Evolutionary conservation across 179 eudicot species (phyloP), one percentile per base, ranked within the genome.

Genomic region (Heliamphora ciliata): DNA sequence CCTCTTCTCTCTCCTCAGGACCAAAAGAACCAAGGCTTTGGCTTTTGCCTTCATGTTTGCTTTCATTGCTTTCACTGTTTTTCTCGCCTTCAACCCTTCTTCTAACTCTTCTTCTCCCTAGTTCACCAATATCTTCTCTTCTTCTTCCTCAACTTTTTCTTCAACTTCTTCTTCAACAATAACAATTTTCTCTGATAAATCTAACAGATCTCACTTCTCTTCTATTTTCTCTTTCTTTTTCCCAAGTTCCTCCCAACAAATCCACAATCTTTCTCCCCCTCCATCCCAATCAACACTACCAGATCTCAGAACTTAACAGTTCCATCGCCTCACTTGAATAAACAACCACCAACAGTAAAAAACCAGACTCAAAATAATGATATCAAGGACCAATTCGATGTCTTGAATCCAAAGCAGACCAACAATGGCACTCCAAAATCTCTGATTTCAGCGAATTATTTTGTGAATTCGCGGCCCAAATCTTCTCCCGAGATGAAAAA

Each of bases 151-250:
- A 31, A 66, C 78, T 8, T 79, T 81, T 79, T 24, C 81, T 55
- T 69, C 77, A 24, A 60, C 71, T 52, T 0, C 83, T 67, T 46
- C 85, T 14, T 77, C 88, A 50, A 31, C 46, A 40, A 40, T 83
- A 4, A n/a, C 85, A n/a, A 18, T 56, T 84, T 71, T 69, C 40
- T 71, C 85, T 17, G 79, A 79, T 69, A 44, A 82, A 15, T 77
- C 88, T 31, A 76, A 81, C 8, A 84, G 97, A 95, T 95, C 97
- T 89, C 88, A 89, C 55, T 84, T 88, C 31, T 82, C 93, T 50
- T 84, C 94, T 0, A 76, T 91, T 82, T 87, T 80, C 69, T 86
- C 93, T 14, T 67, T 82, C 55, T 84, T 84, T 60, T 88, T 86
- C 60, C 87, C 91, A 0, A 90, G 89, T 83, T 87, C 89, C 48